phyloP scores from a whole-genome alignment of 2,329 filamentous ascomycete species.

The Geosmithia flava region DNA sequence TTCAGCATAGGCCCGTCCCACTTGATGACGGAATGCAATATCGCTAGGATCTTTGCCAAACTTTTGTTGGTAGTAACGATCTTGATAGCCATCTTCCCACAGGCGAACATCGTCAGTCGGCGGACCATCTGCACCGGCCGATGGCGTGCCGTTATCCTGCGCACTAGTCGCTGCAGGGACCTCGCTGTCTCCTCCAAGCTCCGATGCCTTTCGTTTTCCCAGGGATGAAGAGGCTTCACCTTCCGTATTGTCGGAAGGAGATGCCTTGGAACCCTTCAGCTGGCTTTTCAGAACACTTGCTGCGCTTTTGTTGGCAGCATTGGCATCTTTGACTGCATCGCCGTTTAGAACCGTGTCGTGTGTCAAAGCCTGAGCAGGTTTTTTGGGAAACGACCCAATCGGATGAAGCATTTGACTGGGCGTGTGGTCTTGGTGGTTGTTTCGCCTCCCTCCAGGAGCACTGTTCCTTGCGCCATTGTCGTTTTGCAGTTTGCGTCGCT shows the following conservation, averaged over 20 bases:
- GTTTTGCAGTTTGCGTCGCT: slow-evolving; percentile 64
- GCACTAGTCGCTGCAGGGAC: not conserved
- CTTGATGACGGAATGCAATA: slow-evolving; percentile 74
- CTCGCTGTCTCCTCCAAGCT: slow-evolving; percentile 44
- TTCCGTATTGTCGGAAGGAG: slow-evolving; percentile 6
- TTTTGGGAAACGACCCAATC: slow-evolving; percentile 38
- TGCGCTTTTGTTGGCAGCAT: slow-evolving; percentile 84
- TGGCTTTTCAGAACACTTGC: slow-evolving; percentile 78
- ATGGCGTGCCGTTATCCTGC: slow-evolving; percentile 16
- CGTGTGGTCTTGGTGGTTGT: slow-evolving; percentile 21
- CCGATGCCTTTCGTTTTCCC: slow-evolving; percentile 67
- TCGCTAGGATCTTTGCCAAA: slow-evolving; percentile 76
- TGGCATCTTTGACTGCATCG: slow-evolving; percentile 52
- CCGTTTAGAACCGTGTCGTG: slow-evolving; percentile 83
- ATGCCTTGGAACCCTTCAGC: slow-evolving; percentile 37
- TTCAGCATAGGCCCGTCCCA: slow-evolving; percentile 85
- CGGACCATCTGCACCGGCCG: slow-evolving; percentile 43
- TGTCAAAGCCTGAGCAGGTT: slow-evolving; percentile 49
- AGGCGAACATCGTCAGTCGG: slow-evolving; percentile 73
- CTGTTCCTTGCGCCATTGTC: slow-evolving; percentile 24
- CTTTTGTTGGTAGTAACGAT: slow-evolving; percentile 95
- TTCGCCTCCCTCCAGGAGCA: slow-evolving; percentile 10
- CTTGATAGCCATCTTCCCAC: slow-evolving; percentile 92
- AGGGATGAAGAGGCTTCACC: slow-evolving; percentile 29
- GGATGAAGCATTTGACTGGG: slow-evolving; percentile 19